Conservation (phyloP, 768 basidiomycete genomes). For the Mycena rosella region DNA sequence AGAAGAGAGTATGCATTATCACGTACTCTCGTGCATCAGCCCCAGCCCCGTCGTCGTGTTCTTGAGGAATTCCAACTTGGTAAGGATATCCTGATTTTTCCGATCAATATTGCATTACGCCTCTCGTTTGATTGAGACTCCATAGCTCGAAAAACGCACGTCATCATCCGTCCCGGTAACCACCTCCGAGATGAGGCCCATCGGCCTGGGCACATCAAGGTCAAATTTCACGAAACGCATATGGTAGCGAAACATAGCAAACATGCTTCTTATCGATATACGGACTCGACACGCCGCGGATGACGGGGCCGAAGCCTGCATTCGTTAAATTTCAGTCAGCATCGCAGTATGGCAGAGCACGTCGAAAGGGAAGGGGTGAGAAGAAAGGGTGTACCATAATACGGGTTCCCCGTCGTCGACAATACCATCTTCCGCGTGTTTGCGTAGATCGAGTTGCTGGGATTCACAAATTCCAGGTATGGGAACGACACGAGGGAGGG, state of each 20-base stretch:
- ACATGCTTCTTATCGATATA: constrained; percentile 36
- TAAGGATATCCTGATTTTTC: constrained; percentile 28
- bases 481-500: constrained; percentile 35
- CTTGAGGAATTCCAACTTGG: constrained; percentile 32
- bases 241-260: constrained; percentile 13
- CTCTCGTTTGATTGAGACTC: too few relatives aligned
- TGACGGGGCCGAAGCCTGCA: constrained; percentile 33
- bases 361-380: too few relatives aligned
- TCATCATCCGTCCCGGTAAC: constrained; percentile 27
- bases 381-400: constrained; percentile 24
- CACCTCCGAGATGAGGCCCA: constrained; percentile 35
- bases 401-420: constrained; percentile 27
- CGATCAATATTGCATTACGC: too few relatives aligned
- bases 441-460: constrained; percentile 26
- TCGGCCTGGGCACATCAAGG: constrained; percentile 33
- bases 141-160: too few relatives aligned
- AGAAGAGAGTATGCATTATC: too few relatives aligned
- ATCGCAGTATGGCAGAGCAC: too few relatives aligned
- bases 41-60: constrained; percentile 35
- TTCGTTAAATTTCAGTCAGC: too few relatives aligned
- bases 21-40: constrained; percentile 36
- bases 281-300: constrained; percentile 32
- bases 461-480: constrained; percentile 34
- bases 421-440: constrained; percentile 37
- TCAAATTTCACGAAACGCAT: too few relatives aligned